A percentile compares a stretch with the other conserved stretches of the same genome.
These are phyloP conservation scores for Selaginella moellendorffii DNA, from an alignment of 75 land plant species.

Conservation along the genomic window DNA sequence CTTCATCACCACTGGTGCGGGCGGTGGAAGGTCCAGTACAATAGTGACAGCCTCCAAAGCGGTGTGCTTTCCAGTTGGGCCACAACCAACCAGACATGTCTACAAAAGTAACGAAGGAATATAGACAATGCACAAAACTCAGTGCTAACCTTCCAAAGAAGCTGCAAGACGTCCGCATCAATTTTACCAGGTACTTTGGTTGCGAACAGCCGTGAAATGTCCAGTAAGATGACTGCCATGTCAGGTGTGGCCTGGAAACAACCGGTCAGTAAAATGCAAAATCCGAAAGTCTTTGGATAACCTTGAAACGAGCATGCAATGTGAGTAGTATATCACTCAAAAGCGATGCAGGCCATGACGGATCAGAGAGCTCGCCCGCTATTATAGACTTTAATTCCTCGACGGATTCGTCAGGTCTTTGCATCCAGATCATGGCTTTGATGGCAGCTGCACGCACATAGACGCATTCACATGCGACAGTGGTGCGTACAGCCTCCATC, in stretches of 20 bases:
- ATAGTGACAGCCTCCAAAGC: conserved; percentile 96
- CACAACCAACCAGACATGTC: conserved; percentile 98
- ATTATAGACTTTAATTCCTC: conserved; percentile 88
- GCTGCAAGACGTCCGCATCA: conserved; percentile 96
- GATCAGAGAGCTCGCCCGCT: conserved; percentile 87
- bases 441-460: conserved; percentile 93
- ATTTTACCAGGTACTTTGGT: conserved; percentile 99
- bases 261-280: background rate
- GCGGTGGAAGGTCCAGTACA: conserved; percentile 96
- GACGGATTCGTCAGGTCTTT: conserved; percentile 81
- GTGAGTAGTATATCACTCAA: conserved; percentile 89
- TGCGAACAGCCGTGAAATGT: conserved; percentile 94
- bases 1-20: conserved; percentile 67
- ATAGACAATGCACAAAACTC: background rate
- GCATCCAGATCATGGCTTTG: conserved; percentile 98
- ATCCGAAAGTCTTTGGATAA: background rate
- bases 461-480: conserved; percentile 97
- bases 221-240: conserved; percentile 95
- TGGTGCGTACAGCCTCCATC: conserved; percentile 94
- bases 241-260: conserved; percentile 77
- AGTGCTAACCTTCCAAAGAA: conserved; percentile 77
- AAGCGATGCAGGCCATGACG: conserved; percentile 82
- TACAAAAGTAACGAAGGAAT: conserved; percentile 15
- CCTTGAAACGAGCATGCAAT: conserved; percentile 97
- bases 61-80: conserved; percentile 92